Percentiles rank a stretch among this genome's conserved stretches.
Evolutionary conservation across 129 eudicot species (phyloP).

Genomic region (Centella asiatica): DNA sequence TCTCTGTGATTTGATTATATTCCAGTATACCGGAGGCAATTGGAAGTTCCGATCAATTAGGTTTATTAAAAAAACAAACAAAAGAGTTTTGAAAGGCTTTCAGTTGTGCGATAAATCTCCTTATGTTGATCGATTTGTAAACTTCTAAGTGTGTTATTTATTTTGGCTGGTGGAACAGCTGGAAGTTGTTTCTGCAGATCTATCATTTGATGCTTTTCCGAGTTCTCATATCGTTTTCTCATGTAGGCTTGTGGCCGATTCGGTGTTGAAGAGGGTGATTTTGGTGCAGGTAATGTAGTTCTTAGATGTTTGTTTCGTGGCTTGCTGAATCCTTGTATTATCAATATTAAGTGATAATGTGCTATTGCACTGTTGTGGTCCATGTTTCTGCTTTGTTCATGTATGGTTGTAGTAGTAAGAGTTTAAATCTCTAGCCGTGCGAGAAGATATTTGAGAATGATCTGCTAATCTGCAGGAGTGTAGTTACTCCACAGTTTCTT

Average conservation of each 20-base stretch:
- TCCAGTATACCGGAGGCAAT: not conserved
- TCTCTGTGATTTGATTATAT: not conserved
- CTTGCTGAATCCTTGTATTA: not conserved
- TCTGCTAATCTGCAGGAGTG: not conserved
- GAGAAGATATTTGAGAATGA: too few species aligned
- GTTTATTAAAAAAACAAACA: too few species aligned
- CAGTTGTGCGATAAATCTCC: not conserved
- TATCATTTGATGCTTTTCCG: constrained; percentile 4
- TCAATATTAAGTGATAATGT: not conserved
- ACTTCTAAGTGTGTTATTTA: not conserved
- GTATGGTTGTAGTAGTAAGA: not conserved
- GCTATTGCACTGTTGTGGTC: not conserved
- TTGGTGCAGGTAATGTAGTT: constrained; percentile 53
- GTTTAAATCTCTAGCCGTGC: not conserved
- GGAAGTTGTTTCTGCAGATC: not conserved
- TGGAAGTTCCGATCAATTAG: not conserved
- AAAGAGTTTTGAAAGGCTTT: too few species aligned
- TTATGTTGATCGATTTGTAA: too few species aligned
- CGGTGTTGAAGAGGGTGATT: constrained; percentile 57
- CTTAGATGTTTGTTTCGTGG: not conserved
- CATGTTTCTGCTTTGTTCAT: not conserved
- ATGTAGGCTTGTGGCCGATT: constrained; percentile 76
- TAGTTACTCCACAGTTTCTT: too few species aligned
- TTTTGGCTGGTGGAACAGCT: not conserved
- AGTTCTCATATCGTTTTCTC: constrained; percentile 15